phyloP scores from a whole-genome alignment of 768 basidiomycete species.

The Rhizopogon roseolus region DNA sequence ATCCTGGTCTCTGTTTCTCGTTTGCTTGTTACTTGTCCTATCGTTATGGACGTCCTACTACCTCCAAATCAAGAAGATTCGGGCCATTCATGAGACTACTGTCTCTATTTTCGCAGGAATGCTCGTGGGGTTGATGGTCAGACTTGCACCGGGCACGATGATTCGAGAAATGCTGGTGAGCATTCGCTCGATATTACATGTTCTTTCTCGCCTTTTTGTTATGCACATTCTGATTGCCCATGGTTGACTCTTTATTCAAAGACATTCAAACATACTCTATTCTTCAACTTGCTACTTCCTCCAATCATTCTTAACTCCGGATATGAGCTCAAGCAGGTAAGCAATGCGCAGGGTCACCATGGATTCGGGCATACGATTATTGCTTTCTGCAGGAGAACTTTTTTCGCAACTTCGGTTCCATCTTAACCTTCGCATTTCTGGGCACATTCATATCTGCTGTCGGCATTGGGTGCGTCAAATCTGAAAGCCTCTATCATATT shows the following conservation, averaged over 20 bases:
- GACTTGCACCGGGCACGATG: conserved; percentile 88
- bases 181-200: conserved; percentile 7
- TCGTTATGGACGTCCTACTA: conserved; percentile 98
- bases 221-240: neutral
- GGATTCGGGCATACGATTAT: neutral
- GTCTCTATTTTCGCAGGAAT: conserved; percentile 95
- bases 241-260: conserved; percentile 24
- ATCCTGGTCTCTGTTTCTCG: conserved; percentile 91
- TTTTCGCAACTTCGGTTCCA: conserved; percentile 97
- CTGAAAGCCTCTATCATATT: neutral
- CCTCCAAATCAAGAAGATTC: conserved; percentile 93
- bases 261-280: conserved; percentile 96
- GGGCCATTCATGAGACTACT: conserved; percentile 92
- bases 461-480: conserved; percentile 77
- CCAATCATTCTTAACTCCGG: conserved; percentile 98
- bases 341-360: conserved; percentile 12
- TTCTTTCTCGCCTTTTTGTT: neutral
- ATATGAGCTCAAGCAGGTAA: conserved; percentile 92
- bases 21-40: conserved; percentile 86
- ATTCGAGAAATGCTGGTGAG: conserved; percentile 97
- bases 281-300: conserved; percentile 97
- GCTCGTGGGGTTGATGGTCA: conserved; percentile 88
- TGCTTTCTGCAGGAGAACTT: conserved; percentile 76
- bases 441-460: conserved; percentile 97
- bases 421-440: conserved; percentile 87